These are phyloP conservation scores for Candolleomyces aberdarensis DNA, from an alignment of 768 basidiomycete genomes.

Conservation along the genomic window DNA sequence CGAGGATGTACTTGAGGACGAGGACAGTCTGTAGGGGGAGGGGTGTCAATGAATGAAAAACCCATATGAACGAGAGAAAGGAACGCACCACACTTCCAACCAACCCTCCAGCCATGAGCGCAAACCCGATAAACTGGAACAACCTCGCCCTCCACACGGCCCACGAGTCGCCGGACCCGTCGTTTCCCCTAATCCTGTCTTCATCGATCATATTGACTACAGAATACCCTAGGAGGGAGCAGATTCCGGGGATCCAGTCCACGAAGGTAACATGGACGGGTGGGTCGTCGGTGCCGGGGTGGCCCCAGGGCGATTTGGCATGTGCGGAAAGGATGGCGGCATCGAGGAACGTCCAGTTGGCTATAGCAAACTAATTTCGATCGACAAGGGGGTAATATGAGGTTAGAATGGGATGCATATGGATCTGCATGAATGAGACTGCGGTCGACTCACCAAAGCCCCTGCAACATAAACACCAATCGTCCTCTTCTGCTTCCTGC, in stretches of 20 bases:
- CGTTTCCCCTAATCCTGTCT: conserved; percentile 77
- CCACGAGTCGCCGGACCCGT: conserved; percentile 73
- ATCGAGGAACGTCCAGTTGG: conserved; percentile 94
- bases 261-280: conserved; percentile 82
- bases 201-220: conserved; percentile 95
- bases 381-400: no score
- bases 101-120: conserved; percentile 94
- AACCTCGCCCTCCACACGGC: conserved; percentile 91
- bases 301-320: conserved; percentile 70
- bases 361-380: conserved; percentile 75
- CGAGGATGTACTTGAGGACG: conserved; percentile 85
- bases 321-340: conserved; percentile 89
- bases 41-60: background rate
- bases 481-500: conserved; percentile 76
- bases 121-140: conserved; percentile 92
- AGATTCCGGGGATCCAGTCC: conserved; percentile 98
- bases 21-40: conserved; percentile 62
- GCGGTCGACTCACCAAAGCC: conserved; percentile 65
- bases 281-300: conserved; percentile 55
- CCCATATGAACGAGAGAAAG: background rate
- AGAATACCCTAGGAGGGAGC: conserved; percentile 87
- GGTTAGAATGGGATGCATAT: background rate
- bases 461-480: conserved; percentile 91
- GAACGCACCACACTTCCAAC: conserved; percentile 92
- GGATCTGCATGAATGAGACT: background rate